Base-by-base conservation (phyloP, 768 basidiomycete genomes). In the Megacollybia marginata region DNA sequence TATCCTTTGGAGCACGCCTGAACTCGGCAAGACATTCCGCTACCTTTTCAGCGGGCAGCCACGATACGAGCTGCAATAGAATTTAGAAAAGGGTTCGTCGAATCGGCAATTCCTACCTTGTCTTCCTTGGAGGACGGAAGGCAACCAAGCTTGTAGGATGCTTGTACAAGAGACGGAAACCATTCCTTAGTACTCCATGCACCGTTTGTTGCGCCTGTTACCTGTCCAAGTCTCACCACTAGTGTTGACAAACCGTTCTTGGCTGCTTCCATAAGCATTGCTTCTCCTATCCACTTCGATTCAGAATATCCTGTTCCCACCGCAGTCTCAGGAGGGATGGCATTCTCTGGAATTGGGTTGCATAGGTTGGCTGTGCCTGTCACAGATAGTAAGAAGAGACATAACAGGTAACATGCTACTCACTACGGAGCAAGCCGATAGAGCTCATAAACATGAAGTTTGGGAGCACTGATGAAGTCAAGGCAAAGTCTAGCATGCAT, bases 111-210 rank as follows among this genome's bases (percentile, higher is more conserved):
- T 18, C 15, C 13, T 15, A 18, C 13, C 15, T 8, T 40, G 38
- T 18, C 18, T 53, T 44, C 42, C 56, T 57, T 44, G 55, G 47
- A 31, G 34, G 23, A 44, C 23, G 59, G 62, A n/a, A 63, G 34
- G 43, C 54, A 54, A 28, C 51, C 50, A n/a, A 57, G 6, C 6
- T 42, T 7, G 2, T 44, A 32, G 2, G 54, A 49, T 6, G 60
- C 58, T 38, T 61, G 57, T 35, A 69, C 57, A 6, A 72, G 38
- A 34, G 57, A 52, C 18, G 71, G 69, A 35, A 72, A 44, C 68
- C 71, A 72, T 42, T 72, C 70, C 9, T 47, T 48, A 18, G 50
- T 31, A 49, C 62, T 66, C 70, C 70, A 72, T 4, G 52, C 49
- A 1, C 70, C 70, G 31, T 59, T 59, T 0, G 38, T 36, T 16